phyloP scores from a whole-genome alignment of 805 yeast genomes.

The Myxozyma neglecta region DNA sequence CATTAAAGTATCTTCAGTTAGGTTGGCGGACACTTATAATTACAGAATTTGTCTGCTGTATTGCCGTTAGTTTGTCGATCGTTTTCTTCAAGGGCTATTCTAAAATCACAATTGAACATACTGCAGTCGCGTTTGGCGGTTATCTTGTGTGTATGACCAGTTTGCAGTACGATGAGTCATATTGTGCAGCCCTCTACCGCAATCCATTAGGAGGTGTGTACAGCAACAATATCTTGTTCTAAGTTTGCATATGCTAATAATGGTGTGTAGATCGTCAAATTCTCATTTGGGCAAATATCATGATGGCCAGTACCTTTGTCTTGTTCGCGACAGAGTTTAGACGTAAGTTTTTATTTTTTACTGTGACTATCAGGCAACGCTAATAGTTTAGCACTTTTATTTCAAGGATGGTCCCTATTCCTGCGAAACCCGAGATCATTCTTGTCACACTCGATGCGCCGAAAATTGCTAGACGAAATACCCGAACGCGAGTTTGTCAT shows the following conservation, averaged over 20 bases:
- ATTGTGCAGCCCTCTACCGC: neutral
- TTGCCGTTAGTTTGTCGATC: constrained; percentile 10
- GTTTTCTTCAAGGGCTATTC: neutral
- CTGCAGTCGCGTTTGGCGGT: neutral
- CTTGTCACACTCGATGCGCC: constrained; percentile 1
- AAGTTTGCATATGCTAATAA: neutral
- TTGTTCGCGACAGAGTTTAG: constrained; percentile 10
- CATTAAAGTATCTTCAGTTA: constrained; percentile 1
- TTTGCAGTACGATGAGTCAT: neutral
- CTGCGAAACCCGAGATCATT: constrained; percentile 14
- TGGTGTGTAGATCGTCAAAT: neutral
- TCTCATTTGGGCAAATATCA: constrained; percentile 5
- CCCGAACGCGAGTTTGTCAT: constrained; percentile 3
- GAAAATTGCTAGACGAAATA: neutral
- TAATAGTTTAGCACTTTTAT: constrained; percentile 3
- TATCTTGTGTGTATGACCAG: constrained; percentile 5
- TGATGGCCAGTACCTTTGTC: constrained; percentile 7
- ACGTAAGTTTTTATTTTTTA: constrained; percentile 1
- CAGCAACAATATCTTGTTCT: neutral
- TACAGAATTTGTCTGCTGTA: constrained; percentile 12
- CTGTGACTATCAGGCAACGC: neutral
- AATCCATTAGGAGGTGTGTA: constrained; percentile 6
- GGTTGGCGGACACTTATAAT: constrained; percentile 16
- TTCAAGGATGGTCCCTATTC: constrained; percentile 18
- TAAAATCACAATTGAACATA: neutral